Evolutionary conservation across 768 basidiomycete genomes (phyloP).

Genomic region (Pleurotus eryngii): DNA sequence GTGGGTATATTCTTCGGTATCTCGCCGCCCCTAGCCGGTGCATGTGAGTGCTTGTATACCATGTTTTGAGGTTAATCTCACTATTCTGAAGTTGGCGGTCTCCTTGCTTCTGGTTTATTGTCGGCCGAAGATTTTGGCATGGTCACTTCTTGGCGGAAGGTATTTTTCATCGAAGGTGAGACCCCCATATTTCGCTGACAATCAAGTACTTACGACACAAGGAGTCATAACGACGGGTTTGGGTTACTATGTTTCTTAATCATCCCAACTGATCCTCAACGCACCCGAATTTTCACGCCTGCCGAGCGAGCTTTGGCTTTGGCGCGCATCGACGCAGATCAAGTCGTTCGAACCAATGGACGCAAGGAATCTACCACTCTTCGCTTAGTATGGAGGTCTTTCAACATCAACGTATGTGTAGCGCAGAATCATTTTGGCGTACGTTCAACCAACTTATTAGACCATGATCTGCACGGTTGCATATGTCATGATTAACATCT

Average conservation of each 20-base stretch:
- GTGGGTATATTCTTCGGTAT: conserved; percentile 34
- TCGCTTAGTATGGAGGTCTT: conserved; percentile 24
- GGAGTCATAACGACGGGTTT: conserved; percentile 35
- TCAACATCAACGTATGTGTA: conserved; percentile 23
- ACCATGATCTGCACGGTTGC: conserved; percentile 26
- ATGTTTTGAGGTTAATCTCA: background rate
- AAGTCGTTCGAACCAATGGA: conserved; percentile 23
- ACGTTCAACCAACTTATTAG: conserved; percentile 15
- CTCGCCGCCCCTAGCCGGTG: conserved; percentile 30
- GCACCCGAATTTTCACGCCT: conserved; percentile 27
- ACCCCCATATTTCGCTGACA: too few relatives aligned
- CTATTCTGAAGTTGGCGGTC: conserved; percentile 29
- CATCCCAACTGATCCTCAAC: conserved; percentile 32
- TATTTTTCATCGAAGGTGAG: conserved; percentile 41
- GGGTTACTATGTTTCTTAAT: conserved; percentile 32
- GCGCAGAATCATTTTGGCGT: background rate
- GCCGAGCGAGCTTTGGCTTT: conserved; percentile 32
- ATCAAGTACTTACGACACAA: conserved; percentile 3
- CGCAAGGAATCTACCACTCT: conserved; percentile 27
- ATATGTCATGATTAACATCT: conserved; percentile 36
- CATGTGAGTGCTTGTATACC: conserved; percentile 23
- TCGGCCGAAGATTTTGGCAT: conserved; percentile 25
- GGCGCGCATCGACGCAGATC: conserved; percentile 32
- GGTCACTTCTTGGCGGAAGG: conserved; percentile 35
- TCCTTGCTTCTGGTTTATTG: conserved; percentile 34